Evolutionary conservation across 2,329 filamentous ascomycete species (phyloP).

Genomic region (Sarocladium strictum): DNA sequence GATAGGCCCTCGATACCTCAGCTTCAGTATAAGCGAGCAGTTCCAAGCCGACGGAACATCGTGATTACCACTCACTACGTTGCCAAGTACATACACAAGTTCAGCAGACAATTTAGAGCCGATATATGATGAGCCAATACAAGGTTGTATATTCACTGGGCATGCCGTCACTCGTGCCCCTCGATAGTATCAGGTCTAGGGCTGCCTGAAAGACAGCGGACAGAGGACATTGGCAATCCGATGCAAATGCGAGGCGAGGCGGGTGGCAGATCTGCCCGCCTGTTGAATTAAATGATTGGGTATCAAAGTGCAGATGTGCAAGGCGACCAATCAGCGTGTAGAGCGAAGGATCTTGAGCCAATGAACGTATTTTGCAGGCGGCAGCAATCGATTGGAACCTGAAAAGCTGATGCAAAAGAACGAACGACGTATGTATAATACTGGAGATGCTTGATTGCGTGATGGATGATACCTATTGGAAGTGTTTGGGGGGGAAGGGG

Average conservation of each 20-base stretch:
- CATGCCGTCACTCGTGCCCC: neutral
- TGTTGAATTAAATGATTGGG: neutral
- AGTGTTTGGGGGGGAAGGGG: too few relatives aligned
- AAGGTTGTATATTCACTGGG: neutral
- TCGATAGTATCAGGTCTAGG: too few relatives aligned
- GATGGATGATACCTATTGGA: neutral
- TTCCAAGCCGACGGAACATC: too few relatives aligned
- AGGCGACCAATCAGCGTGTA: slow-evolving; percentile 10
- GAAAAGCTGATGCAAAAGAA: neutral
- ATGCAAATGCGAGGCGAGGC: neutral
- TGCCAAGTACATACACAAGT: too few relatives aligned
- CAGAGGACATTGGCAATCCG: too few relatives aligned
- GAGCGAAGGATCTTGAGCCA: slow-evolving; percentile 1
- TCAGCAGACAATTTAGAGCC: too few relatives aligned
- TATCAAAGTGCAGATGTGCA: neutral
- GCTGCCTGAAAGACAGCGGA: too few relatives aligned
- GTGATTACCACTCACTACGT: too few relatives aligned
- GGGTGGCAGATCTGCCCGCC: neutral
- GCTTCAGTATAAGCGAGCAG: too few relatives aligned
- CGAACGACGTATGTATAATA: too few relatives aligned
- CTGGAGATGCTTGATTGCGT: neutral
- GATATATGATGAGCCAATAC: too few relatives aligned
- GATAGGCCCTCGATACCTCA: too few relatives aligned
- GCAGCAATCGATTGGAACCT: neutral
- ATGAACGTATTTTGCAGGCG: neutral